A percentile compares a stretch with the other conserved stretches of the same genome.
phyloP scores from a whole-genome alignment of 78 protist genomes.

The Dictyostelium intermedium region DNA sequence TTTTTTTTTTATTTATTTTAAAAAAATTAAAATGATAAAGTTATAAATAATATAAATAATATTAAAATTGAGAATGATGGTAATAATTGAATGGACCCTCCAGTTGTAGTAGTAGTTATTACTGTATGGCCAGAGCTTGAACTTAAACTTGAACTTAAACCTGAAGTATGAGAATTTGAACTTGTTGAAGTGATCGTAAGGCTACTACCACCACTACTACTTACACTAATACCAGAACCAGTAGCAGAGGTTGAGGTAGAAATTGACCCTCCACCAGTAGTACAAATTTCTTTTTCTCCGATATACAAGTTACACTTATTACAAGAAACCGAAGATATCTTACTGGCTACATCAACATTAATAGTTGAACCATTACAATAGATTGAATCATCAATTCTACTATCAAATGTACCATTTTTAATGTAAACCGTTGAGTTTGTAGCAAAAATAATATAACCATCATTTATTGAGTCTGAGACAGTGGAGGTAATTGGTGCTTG shows the following conservation, averaged over 20 bases:
- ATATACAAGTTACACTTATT: neutral
- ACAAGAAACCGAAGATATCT: neutral
- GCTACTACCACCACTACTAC: neutral
- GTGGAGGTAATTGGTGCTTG: neutral
- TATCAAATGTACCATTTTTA: neutral
- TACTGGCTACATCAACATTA: neutral
- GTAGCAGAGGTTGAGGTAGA: neutral
- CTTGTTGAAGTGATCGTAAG: neutral
- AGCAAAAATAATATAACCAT: neutral
- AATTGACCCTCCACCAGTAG: neutral
- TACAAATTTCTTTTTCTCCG: neutral
- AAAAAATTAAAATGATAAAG: neutral
- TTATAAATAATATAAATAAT: neutral
- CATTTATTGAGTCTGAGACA: neutral
- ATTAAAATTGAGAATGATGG: neutral
- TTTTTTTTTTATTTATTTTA: no score
- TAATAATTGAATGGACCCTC: neutral
- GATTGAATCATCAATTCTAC: neutral
- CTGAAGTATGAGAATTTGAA: neutral
- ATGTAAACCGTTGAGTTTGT: neutral
- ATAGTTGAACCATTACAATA: neutral
- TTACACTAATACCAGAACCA: neutral
- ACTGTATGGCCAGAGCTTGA: neutral
- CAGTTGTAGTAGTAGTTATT: neutral
- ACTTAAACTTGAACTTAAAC: neutral